phyloP scores from a whole-genome alignment of 2,329 filamentous ascomycete genomes.

The Fusarium drepaniforme region DNA sequence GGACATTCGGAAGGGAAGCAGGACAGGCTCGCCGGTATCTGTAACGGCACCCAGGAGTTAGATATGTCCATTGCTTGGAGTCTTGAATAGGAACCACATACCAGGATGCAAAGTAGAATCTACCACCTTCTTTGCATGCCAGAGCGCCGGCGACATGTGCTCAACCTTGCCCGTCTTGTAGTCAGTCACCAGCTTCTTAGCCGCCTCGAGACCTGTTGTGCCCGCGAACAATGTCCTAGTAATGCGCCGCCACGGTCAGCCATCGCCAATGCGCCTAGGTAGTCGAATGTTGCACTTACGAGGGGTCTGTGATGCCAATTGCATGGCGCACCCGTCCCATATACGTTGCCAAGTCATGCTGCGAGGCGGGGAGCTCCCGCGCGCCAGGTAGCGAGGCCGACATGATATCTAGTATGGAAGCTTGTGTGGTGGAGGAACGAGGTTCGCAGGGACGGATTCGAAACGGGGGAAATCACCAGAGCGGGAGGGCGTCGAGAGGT shows the following conservation, averaged over 20 bases:
- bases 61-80: slow-evolving; percentile 12
- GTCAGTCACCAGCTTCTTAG: slow-evolving; percentile 82
- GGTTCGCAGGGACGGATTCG: slow-evolving; percentile 10
- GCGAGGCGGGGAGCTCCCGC: slow-evolving; percentile 89
- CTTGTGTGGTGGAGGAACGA: slow-evolving; percentile 10
- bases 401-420: slow-evolving; percentile 56
- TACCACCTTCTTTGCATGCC: slow-evolving; percentile 96
- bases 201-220: slow-evolving; percentile 81
- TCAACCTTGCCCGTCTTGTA: slow-evolving; percentile 88
- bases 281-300: slow-evolving; percentile 71
- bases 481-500: neutral
- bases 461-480: neutral
- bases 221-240: slow-evolving; percentile 88
- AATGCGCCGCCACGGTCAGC: slow-evolving; percentile 22
- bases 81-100: slow-evolving; percentile 56
- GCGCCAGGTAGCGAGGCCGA: slow-evolving; percentile 74
- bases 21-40: slow-evolving; percentile 94
- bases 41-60: slow-evolving; percentile 14
- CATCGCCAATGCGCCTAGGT: neutral
- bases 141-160: slow-evolving; percentile 90
- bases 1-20: slow-evolving; percentile 98
- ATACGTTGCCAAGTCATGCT: slow-evolving; percentile 93
- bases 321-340: slow-evolving; percentile 94
- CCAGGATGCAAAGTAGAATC: slow-evolving; percentile 96
- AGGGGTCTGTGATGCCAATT: slow-evolving; percentile 91